A percentile compares a stretch with the other conserved stretches of the same genome.
phyloP scores from a whole-genome alignment of 805 yeast species.

The Nakazawaea sp. region DNA sequence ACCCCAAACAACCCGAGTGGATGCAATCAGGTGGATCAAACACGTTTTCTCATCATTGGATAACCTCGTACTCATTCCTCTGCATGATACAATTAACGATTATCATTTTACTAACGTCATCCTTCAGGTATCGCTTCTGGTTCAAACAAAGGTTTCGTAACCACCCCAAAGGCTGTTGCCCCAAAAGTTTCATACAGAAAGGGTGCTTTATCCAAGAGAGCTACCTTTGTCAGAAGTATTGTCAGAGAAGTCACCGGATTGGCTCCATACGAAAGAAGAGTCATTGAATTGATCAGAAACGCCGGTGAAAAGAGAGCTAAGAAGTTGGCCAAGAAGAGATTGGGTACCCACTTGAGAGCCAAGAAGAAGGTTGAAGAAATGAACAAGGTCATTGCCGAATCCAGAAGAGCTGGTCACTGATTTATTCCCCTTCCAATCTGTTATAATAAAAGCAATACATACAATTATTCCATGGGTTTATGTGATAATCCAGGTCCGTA shows the following conservation, averaged over 20 bases:
- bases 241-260: slow-evolving; percentile 97
- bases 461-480: too few species aligned
- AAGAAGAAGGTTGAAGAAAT: slow-evolving; percentile 99
- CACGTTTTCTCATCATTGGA: too few species aligned
- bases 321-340: slow-evolving; percentile 99
- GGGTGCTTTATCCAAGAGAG: slow-evolving; percentile 95
- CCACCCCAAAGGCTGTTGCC: slow-evolving; percentile 75
- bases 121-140: slow-evolving; percentile 90
- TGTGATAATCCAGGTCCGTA: too few species aligned
- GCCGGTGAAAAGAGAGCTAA: slow-evolving; percentile 99
- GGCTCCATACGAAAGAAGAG: slow-evolving; percentile 99
- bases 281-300: slow-evolving; percentile 98
- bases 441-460: too few species aligned
- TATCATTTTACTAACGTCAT: slow-evolving; percentile 25
- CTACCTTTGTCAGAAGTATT: slow-evolving; percentile 89
- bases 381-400: slow-evolving; percentile 91
- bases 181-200: slow-evolving; percentile 93
- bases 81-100: background rate
- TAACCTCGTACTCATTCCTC: too few species aligned
- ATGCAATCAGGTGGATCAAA: background rate
- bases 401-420: slow-evolving; percentile 76
- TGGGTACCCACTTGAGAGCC: slow-evolving; percentile 99
- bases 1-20: too few species aligned
- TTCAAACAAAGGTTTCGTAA: slow-evolving; percentile 98
- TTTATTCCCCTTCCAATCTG: too few species aligned